A percentile compares a stretch with the other conserved stretches of the same genome.
phyloP scores from a whole-genome alignment of 2,329 filamentous ascomycete species.

The Epichloe sylvatica region DNA sequence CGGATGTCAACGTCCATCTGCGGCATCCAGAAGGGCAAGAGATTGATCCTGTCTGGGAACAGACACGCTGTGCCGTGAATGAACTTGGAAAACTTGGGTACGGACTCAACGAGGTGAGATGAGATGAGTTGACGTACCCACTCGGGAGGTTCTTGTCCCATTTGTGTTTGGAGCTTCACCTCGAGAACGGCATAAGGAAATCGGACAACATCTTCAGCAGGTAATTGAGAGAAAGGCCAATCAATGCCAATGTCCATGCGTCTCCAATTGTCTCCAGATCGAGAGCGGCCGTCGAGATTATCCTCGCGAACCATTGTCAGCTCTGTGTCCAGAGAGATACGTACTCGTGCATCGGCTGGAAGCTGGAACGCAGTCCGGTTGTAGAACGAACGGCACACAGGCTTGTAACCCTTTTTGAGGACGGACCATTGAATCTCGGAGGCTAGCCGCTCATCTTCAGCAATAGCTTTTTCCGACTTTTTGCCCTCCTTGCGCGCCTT shows the following conservation, averaged over 20 bases:
- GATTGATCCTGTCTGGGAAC: conserved; percentile 73
- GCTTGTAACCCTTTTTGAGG: conserved; percentile 71
- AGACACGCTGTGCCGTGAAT: conserved; percentile 86
- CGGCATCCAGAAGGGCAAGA: conserved; percentile 93
- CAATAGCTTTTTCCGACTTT: conserved; percentile 83
- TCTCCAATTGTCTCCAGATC: conserved; percentile 83
- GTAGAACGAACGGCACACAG: conserved; percentile 92
- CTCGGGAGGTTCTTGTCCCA: conserved; percentile 84
- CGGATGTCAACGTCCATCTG: conserved; percentile 98
- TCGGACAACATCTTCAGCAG: conserved; percentile 68
- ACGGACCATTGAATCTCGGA: conserved; percentile 89
- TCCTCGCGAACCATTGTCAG: conserved; percentile 91
- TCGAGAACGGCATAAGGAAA: conserved; percentile 96
- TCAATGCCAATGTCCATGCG: conserved; percentile 96
- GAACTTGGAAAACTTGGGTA: conserved; percentile 98
- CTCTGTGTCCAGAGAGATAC: conserved; percentile 93
- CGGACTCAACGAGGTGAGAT: conserved; percentile 93
- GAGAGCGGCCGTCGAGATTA: conserved; percentile 66
- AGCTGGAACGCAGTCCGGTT: conserved; percentile 97
- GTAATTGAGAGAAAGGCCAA: conserved; percentile 81
- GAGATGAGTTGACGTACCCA: conserved; percentile 91
- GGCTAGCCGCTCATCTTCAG: conserved; percentile 77
- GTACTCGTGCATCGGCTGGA: conserved; percentile 86
- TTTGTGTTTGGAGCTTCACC: conserved; percentile 93
- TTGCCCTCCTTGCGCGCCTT: conserved; percentile 93